Evolutionary conservation across 495 filamentous ascomycete genomes (phyloP), one percentile per base, ranked within the genome.

Genomic region (Neurospora terricola): DNA sequence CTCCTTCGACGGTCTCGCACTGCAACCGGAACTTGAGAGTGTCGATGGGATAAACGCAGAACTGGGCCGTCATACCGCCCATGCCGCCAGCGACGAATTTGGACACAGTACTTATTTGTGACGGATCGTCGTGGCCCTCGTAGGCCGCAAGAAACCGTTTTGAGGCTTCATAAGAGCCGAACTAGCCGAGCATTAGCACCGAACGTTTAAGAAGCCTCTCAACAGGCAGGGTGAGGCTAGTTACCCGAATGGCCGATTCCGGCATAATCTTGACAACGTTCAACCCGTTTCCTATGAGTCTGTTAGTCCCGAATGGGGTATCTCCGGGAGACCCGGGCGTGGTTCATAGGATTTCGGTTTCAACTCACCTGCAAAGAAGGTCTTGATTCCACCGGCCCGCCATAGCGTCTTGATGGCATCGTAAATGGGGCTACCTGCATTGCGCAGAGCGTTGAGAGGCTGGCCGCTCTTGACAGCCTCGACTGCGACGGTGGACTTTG

Each of bases 241-340:
- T 69, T 81, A 86, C 84, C 75, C 83, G 96, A 77, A 99, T 97
- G 40, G 96, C 96, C 7, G 95, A 97, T 81, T 99, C 96, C 8
- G 96, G 96, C 91, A 98, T 95, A 69, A 99, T 94, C 82, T 99
- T 99, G 75, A 98, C 78, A 11, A 98, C 95, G 78, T 99, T 99
- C 73, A 99, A 86, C 9, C 96, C 96, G 79, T 99, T 99, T 38
- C 96, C 96, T 98, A 40, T 7, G 76, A 39, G n/a, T 10, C 38
- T 34, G 71, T 88, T 70, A 87, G 83, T 69, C 34, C 21, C 45
- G 23, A 30, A 59, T 59, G 0, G 23, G 11, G 23, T 5, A 42
- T n/a, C n/a, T 6, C 38, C 12, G 36, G 71, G 39, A 73, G 73
- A 14, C 34, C 48, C 18, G 23, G 38, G 12, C 9, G 27, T 14